Base-by-base conservation (phyloP, 1,284 basidiomycete species). In the Apiotrichum montevideense region DNA sequence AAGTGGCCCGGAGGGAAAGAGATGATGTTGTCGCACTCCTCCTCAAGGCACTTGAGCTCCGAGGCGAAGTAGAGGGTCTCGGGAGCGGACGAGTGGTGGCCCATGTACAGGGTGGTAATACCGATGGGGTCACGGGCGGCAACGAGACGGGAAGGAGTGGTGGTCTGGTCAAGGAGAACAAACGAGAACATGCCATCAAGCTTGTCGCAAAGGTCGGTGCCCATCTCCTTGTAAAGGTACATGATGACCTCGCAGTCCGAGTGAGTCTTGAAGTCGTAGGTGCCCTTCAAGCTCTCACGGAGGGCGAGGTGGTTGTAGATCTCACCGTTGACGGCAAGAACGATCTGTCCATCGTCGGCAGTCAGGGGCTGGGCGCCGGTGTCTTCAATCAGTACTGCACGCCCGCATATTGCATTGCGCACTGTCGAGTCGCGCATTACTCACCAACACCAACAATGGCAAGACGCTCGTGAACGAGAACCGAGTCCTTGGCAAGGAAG, bases 111-210 rank as follows among this genome's bases (percentile, higher is more conserved):
- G 10, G 96, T 98, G 46, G 96, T 98, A 76, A 98, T 93, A 42
- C 96, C 96, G 72, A 99, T 89, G 33, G 96, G 94, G 76, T 99
- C 96, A 54, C 96, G 87, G 29, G 94, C 93, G 55, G 95, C 95
- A 68, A 98, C 90, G 61, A 98, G 81, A 58, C 94, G 85, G 42
- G 91, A 83, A 6, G 96, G 95, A 1, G 87, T 81, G 57, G 90
- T 87, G 10, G 89, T 88, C 70, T 93, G 91, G 78, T 99, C 96
- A 57, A 98, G 81, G 45, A 98, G 84, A 63, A 97, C 87, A 72
- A 98, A 99, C 10, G 93, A 94, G 80, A 98, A 99, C 92, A 99
- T 97, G 66, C 96, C 96, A 74, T 99, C 96, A 59, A 99, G 87
- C 75, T 85, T 80, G 71, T 79, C 77, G 78, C 88, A 89, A 33